phyloP scores from a whole-genome alignment of 2,329 filamentous ascomycete genomes.

The Pseudogymnoascus sp. region DNA sequence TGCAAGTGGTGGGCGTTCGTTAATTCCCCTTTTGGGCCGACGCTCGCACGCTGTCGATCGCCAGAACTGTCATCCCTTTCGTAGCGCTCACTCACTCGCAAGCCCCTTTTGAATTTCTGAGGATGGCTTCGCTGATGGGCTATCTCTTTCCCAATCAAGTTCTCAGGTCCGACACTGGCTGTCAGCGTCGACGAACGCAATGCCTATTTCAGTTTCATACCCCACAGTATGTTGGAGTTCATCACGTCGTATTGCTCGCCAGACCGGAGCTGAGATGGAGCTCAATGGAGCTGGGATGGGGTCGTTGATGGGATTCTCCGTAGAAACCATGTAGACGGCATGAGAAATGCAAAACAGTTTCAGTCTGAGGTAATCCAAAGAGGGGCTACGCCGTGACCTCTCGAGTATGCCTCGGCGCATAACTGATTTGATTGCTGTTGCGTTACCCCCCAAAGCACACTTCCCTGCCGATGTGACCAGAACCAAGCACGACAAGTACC shows the following conservation, averaged over 20 bases:
- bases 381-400: neutral
- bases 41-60: neutral
- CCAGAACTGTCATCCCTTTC: neutral
- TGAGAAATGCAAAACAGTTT: neutral
- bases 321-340: neutral
- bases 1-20: neutral
- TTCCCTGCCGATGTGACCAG: neutral
- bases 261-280: neutral
- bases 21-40: neutral
- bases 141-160: conserved; percentile 3
- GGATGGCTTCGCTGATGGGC: neutral
- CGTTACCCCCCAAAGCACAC: neutral
- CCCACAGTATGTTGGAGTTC: neutral
- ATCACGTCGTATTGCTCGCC: neutral
- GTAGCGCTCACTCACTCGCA: neutral
- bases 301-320: neutral
- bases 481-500: neutral
- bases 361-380: neutral
- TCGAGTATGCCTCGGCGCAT: neutral
- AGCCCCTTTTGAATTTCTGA: neutral
- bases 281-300: neutral
- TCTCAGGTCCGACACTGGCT: neutral
- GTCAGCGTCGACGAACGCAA: neutral
- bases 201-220: neutral
- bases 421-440: neutral